Evolutionary conservation across 139 green algal species (phyloP).

Genomic region (Chlamydomonas sp.): DNA sequence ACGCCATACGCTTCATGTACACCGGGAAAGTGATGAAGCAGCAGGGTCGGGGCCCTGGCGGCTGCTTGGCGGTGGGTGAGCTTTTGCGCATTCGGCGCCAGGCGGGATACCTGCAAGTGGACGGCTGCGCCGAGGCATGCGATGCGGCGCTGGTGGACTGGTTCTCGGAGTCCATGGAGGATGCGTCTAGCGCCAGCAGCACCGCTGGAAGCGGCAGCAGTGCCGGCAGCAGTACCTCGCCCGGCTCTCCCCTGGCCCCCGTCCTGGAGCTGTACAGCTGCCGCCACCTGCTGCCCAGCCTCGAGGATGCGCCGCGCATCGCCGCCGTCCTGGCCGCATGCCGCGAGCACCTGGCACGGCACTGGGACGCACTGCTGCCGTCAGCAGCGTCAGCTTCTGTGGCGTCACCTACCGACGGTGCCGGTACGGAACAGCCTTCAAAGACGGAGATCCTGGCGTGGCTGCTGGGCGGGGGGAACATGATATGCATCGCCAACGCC

Average conservation of each 20-base stretch:
- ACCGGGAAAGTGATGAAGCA: background rate
- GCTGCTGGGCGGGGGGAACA: no score
- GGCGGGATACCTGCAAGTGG: conserved; percentile 1
- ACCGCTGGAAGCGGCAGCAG: no score
- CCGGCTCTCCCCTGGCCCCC: background rate
- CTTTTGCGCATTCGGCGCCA: background rate
- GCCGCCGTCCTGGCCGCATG: background rate
- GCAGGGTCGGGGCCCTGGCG: background rate
- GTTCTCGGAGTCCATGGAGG: background rate
- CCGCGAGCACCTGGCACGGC: background rate
- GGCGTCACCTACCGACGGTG: no score
- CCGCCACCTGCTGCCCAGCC: background rate
- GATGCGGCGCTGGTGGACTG: background rate
- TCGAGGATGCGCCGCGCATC: background rate
- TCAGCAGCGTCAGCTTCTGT: no score
- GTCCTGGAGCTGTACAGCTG: conserved; percentile 10
- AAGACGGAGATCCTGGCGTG: no score
- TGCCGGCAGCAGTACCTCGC: background rate
- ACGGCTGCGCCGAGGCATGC: conserved; percentile 8
- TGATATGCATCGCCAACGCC: background rate
- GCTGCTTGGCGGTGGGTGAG: background rate
- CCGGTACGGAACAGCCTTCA: no score
- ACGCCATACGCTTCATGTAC: background rate
- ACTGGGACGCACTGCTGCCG: background rate
- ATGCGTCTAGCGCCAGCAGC: background rate